Base-by-base conservation (phyloP, 2,329 filamentous ascomycete genomes). In the Monilinia laxa region DNA sequence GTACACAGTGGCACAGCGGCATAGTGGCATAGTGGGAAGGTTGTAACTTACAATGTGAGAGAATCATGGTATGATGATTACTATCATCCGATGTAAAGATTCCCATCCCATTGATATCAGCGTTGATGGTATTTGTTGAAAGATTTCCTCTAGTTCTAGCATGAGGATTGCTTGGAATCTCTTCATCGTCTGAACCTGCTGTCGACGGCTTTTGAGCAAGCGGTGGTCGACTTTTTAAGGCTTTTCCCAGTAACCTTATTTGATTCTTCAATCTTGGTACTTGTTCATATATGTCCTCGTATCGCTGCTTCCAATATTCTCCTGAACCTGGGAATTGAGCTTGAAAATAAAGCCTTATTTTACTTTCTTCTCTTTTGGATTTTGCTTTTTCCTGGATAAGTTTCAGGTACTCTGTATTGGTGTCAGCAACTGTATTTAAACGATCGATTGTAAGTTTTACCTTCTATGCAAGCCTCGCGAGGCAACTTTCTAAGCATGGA, bases 261-360 rank as follows among this genome's bases (percentile, higher is more conserved):
- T 12, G 47, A n/a, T 9, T 62, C 4, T 58, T 18, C 3, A 49
- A 11, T 55, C 57, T 1, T 3, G 20, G 4, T 11, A 11, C 38
- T 18, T 7, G 7, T n/a, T 40, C 2, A 16, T 35, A 16, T 40
- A 25, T 5, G 2, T 16, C 16, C 20, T 64, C n/a, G 7, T 3
- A 64, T 40, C n/a, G 38, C 10, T 31, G 20, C n/a, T 57, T 51
- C 62, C 62, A 64, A 47, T 35, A 64, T 14, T 58, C 53, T 9
- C 28, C 53, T 6, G 38, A 47, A 58, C 57, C 53, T 0, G 57
- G 40, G 9, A 51, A 7, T 9, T 28, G 52, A 23, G 3, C 38
- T 12, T 11, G 11, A 16, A 16, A 42, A 42, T 5, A 12, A 14
- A 16, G 3, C 12, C 4, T 3, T 14, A 14, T 4, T 42, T 58